Evolutionary conservation across 805 yeast genomes (phyloP).

Genomic region (Candida maltosa): DNA sequence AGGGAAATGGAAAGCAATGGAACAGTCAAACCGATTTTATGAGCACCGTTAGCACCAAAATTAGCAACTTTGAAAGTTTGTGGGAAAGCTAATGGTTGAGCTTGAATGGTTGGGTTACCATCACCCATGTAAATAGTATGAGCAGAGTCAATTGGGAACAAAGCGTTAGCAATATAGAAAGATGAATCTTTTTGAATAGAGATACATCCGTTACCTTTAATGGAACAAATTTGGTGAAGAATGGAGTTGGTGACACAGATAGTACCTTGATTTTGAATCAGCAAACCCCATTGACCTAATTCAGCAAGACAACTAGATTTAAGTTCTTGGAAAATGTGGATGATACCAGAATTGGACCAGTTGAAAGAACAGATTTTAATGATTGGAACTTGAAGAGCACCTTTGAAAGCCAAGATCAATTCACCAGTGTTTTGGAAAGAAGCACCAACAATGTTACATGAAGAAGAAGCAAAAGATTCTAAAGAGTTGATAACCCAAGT

Average conservation of each 20-base stretch:
- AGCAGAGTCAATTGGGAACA: slow-evolving; percentile 6
- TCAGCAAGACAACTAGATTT: slow-evolving; percentile 14
- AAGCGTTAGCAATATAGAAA: slow-evolving; percentile 8
- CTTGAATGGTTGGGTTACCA: slow-evolving; percentile 10
- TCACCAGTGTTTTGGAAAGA: slow-evolving; percentile 21
- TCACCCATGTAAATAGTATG: slow-evolving; percentile 14
- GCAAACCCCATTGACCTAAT: not conserved
- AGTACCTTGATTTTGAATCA: slow-evolving; percentile 17
- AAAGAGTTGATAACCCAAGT: slow-evolving; percentile 19
- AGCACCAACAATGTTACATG: slow-evolving; percentile 13
- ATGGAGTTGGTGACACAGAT: slow-evolving; percentile 22
- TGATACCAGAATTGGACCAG: slow-evolving; percentile 15
- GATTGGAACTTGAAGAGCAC: slow-evolving; percentile 14
- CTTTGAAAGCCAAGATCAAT: slow-evolving; percentile 20
- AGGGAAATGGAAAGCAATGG: slow-evolving; percentile 2
- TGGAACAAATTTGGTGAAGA: slow-evolving; percentile 17
- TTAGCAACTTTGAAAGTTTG: slow-evolving; percentile 14
- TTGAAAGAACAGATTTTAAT: no score
- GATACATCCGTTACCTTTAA: slow-evolving; percentile 26
- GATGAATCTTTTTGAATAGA: slow-evolving; percentile 11
- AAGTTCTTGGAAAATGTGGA: slow-evolving; percentile 14
- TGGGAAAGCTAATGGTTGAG: slow-evolving; percentile 1
- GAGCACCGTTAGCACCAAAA: slow-evolving; percentile 16
- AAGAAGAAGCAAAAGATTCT: slow-evolving; percentile 14
- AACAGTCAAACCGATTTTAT: slow-evolving; percentile 8